These are phyloP conservation scores for Haplographium delicatum DNA, from an alignment of 495 filamentous ascomycete genomes.

Conservation along the genomic window DNA sequence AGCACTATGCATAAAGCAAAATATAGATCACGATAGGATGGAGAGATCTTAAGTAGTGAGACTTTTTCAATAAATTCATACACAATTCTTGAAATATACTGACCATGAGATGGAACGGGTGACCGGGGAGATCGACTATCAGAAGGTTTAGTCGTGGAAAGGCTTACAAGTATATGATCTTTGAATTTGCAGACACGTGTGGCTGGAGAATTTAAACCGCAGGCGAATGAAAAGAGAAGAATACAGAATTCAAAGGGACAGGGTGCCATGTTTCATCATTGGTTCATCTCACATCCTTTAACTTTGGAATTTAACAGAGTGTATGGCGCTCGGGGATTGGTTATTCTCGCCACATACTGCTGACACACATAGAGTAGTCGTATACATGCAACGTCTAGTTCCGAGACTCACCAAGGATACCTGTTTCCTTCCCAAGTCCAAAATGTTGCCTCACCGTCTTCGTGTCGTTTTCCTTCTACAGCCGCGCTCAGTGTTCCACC, in stretches of 20 bases:
- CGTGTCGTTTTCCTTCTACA: no score
- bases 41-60: slow-evolving; percentile 58
- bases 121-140: slow-evolving; percentile 71
- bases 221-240: slow-evolving; percentile 26
- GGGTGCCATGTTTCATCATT: slow-evolving; percentile 5
- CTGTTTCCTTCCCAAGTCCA: slow-evolving; percentile 51
- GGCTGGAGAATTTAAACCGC: slow-evolving; percentile 44
- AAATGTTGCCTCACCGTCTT: slow-evolving; percentile 43
- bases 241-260: slow-evolving; percentile 9
- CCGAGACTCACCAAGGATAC: slow-evolving; percentile 24
- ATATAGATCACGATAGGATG: slow-evolving; percentile 48
- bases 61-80: slow-evolving; percentile 65
- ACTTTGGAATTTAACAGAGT: background rate
- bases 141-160: slow-evolving; percentile 76
- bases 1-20: slow-evolving; percentile 58
- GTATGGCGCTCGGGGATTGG: background rate
- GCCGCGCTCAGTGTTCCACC: no score
- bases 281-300: background rate
- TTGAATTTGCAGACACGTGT: slow-evolving; percentile 51
- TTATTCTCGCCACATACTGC: background rate
- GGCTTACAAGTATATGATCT: slow-evolving; percentile 75
- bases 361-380: background rate
- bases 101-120: slow-evolving; percentile 75
- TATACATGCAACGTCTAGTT: background rate
- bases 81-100: slow-evolving; percentile 58